Base-by-base conservation (phyloP, 345 rosid species). In the Corchorus olitorius region DNA sequence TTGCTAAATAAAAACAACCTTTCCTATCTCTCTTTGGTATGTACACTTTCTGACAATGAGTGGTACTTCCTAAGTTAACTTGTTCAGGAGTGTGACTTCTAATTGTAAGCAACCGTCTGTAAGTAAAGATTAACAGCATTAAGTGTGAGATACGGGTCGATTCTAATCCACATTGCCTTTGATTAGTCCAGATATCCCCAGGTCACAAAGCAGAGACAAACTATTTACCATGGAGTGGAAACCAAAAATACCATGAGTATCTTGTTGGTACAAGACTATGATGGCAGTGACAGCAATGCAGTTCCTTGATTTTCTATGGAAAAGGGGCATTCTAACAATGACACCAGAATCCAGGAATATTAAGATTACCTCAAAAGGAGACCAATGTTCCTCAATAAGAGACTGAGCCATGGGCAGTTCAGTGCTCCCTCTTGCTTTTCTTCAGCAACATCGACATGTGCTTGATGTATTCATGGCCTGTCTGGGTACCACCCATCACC, bases 341-440 rank as follows among this genome's bases (percentile, higher is more conserved):
- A 55, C 8, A 69, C 5, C 15, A 62, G 59, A 70, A 74, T 72
- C 53, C 27, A 27, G 27, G 27, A 27, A 27, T 27, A 27, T 17
- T 60, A 54, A 63, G 22, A 46, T 73, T 33, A 35, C 48, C 37
- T 3, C 6, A 2, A 64, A 72, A 45, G 19, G 33, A 63, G 73
- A 27, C n/a, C 15, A 48, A 55, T 46, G 71, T 64, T 54, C 46
- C 55, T 53, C 19, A 39, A 43, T 53, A 72, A 70, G 33, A 56
- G 45, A 43, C 55, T 54, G 45, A 11, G 65, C 53, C 16, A 49
- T n/a, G 49, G 41, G 41, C 55, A 39, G 59, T 60, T 85, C 78
- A 88, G 77, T 87, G 88, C 82, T 86, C 86, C 78, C 71, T 93
- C 89, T 91, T 89, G 87, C 94, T 90, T 86, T 85, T 90, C 88